These are phyloP conservation scores for Capsicum pubescens DNA, from an alignment of 257 asterid genomes.

Conservation along the genomic window DNA sequence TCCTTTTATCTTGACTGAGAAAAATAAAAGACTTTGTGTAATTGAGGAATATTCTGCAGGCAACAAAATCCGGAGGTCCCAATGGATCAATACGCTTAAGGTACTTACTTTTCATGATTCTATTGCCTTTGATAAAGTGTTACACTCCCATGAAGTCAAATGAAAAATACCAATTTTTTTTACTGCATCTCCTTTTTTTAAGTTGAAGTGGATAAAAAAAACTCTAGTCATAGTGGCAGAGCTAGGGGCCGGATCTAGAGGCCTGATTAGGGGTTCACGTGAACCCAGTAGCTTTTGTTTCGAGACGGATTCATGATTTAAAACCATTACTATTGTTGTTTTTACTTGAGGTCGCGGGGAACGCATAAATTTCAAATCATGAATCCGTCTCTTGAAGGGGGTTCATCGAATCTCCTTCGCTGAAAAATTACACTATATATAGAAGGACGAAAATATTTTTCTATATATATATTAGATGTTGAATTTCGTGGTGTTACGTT, in stretches of 20 bases:
- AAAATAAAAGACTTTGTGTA: slow-evolving; percentile 39
- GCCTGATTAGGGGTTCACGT: not conserved
- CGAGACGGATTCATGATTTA: not conserved
- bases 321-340: not conserved
- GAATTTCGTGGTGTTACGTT: not conserved
- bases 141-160: not conserved
- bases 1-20: slow-evolving; percentile 9
- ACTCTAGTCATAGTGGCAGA: not conserved
- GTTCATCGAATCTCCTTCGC: not conserved
- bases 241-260: not conserved
- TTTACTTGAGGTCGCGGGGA: not conserved
- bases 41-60: slow-evolving; percentile 59
- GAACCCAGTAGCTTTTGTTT: not conserved
- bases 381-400: not conserved
- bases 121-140: not conserved
- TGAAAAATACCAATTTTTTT: not conserved
- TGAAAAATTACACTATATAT: not conserved
- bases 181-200: not conserved
- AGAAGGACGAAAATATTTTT: too few relatives aligned
- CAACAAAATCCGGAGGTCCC: slow-evolving; percentile 94
- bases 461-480: not conserved
- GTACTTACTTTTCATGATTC: slow-evolving; percentile 43
- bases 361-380: not conserved
- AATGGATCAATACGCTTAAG: slow-evolving; percentile 95
- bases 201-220: not conserved